Percentiles rank a stretch among this genome's conserved stretches.
Conservation (phyloP, 495 filamentous ascomycete genomes). For the Oidiodendron maius region DNA sequence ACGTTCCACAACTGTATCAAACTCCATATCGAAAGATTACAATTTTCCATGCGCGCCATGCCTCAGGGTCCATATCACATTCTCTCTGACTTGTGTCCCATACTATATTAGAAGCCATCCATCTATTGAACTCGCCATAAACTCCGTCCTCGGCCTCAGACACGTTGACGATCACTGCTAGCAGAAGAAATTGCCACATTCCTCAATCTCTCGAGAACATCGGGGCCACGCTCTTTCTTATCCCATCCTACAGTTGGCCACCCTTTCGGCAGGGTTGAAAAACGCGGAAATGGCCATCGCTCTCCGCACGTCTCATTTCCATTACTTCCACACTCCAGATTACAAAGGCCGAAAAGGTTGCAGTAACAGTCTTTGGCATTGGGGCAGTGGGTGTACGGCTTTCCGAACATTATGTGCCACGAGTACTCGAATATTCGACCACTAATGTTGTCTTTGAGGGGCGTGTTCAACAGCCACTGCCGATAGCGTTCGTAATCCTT, state of each 20-base stretch:
- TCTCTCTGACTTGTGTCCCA: too few species aligned
- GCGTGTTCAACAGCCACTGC: constrained; percentile 56
- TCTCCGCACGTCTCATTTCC: constrained; percentile 22
- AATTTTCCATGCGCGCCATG: too few species aligned
- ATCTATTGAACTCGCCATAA: too few species aligned
- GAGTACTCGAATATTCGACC: constrained; percentile 64
- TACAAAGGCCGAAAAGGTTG: constrained; percentile 55
- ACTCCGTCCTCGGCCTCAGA: too few species aligned
- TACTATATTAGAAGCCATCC: too few species aligned
- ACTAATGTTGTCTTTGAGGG: constrained; percentile 49
- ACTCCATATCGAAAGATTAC: too few species aligned
- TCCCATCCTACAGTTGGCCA: constrained; percentile 33
- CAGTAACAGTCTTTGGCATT: constrained; percentile 54
- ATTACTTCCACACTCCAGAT: constrained; percentile 31
- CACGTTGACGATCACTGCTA: too few species aligned
- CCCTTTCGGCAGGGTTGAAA: constrained; percentile 12
- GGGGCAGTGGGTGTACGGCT: constrained; percentile 49
- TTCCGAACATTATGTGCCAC: constrained; percentile 62
- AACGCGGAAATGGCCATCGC: constrained; percentile 24
- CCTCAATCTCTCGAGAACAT: background rate
- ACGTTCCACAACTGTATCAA: too few species aligned
- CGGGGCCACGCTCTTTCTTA: constrained; percentile 12
- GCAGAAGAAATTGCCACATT: background rate
- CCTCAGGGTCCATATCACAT: too few species aligned
- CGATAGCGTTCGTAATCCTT: constrained; percentile 50